Evolutionary conservation across 164 flowering plant genomes (phyloP).

Genomic region (Euptelea pleiosperma): DNA sequence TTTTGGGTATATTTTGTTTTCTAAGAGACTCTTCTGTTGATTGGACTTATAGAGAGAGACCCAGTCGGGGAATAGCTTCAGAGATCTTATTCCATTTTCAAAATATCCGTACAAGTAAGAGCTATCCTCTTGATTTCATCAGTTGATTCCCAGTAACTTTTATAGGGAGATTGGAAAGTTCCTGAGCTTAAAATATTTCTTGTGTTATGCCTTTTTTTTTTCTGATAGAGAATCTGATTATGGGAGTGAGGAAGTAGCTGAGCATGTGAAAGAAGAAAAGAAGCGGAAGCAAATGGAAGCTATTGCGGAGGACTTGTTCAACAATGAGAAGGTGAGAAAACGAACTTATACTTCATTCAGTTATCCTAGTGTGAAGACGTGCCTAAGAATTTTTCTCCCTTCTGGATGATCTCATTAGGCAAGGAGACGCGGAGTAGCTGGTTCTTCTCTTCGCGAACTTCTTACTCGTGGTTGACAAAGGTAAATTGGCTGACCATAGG

Average conservation of each 20-base stretch:
- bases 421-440: constrained; percentile 46
- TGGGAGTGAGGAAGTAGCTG: constrained; percentile 49
- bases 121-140: background rate
- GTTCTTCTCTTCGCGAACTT: constrained; percentile 43
- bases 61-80: constrained; percentile 72
- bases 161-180: no score
- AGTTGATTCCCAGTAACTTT: background rate
- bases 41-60: constrained; percentile 23
- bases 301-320: constrained; percentile 79
- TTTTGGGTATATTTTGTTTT: background rate
- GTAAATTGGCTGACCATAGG: constrained; percentile 10
- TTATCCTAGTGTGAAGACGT: background rate
- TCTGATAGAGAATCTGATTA: constrained; percentile 50
- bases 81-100: constrained; percentile 68
- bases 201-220: constrained; percentile 1
- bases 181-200: no score
- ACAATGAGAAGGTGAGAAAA: constrained; percentile 52
- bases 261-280: constrained; percentile 70
- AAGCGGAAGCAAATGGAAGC: constrained; percentile 81
- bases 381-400: background rate
- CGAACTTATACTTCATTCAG: background rate
- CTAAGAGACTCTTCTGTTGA: constrained; percentile 1
- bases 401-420: constrained; percentile 33
- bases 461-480: constrained; percentile 39
- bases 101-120: constrained; percentile 71